A percentile compares a stretch with the other conserved stretches of the same genome.
Conservation (phyloP, 345 rosid genomes). For the Salix suchowensis region DNA sequence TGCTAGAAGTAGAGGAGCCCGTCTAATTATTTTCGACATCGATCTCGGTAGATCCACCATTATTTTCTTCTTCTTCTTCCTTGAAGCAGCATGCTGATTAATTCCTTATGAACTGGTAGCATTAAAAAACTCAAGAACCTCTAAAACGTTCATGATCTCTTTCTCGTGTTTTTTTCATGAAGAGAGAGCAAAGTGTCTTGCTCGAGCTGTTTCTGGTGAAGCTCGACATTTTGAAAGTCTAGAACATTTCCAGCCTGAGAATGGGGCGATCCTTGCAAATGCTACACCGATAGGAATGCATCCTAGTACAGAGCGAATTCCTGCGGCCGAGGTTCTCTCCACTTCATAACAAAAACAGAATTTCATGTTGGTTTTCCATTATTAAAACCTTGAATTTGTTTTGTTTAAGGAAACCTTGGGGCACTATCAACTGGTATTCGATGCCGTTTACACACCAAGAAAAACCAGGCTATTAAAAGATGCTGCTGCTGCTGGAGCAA, state of each 20-base stretch:
- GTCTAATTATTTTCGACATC: constrained; percentile 45
- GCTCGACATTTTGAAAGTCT: constrained; percentile 37
- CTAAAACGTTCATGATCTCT: neutral
- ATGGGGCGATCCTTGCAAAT: constrained; percentile 57
- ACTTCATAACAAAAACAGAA: neutral
- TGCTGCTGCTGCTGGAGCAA: constrained; percentile 52
- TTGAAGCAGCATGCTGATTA: neutral
- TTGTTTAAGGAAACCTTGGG: constrained; percentile 33
- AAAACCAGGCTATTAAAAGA: constrained; percentile 52
- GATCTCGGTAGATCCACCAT: constrained; percentile 36
- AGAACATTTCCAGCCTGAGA: constrained; percentile 39
- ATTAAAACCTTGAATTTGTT: neutral
- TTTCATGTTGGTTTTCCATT: neutral
- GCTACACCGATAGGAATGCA: constrained; percentile 67
- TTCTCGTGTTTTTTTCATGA: constrained; percentile 5
- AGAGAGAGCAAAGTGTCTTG: constrained; percentile 58
- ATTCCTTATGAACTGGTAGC: neutral
- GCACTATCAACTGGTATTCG: constrained; percentile 46
- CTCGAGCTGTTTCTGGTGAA: constrained; percentile 46
- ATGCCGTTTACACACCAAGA: constrained; percentile 56
- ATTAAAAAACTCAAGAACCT: neutral
- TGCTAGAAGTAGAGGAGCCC: constrained; percentile 52
- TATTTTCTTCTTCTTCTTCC: neutral
- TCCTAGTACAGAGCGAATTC: constrained; percentile 43
- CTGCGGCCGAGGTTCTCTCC: constrained; percentile 43